Evolutionary conservation across 352 stramenopile genomes (phyloP).

Genomic region (Phytophthora fragariaefolia): DNA sequence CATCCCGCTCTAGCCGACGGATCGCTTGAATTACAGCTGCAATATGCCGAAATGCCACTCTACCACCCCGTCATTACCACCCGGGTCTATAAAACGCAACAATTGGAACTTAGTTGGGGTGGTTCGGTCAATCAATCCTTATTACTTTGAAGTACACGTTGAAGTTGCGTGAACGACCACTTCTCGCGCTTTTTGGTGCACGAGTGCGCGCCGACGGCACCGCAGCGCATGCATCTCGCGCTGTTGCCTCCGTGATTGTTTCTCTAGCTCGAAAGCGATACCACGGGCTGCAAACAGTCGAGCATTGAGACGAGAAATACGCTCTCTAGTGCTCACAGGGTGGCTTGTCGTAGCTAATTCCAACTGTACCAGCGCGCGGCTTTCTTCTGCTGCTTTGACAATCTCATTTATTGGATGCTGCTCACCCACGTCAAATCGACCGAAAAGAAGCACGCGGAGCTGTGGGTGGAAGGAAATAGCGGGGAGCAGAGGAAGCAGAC

Average conservation of each 20-base stretch:
- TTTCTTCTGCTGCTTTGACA: conserved; percentile 23
- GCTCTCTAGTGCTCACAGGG: conserved; percentile 13
- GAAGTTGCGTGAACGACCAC: conserved; percentile 13
- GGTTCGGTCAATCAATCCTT: no score
- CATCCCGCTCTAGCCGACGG: neutral
- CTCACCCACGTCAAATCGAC: conserved; percentile 29
- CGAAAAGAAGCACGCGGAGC: conserved; percentile 40
- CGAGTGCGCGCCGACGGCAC: conserved; percentile 30
- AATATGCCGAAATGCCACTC: neutral
- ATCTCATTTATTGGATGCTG: conserved; percentile 18
- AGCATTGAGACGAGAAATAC: conserved; percentile 27
- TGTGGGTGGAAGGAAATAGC: conserved; percentile 23
- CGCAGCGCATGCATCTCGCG: conserved; percentile 5
- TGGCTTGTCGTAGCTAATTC: conserved; percentile 28
- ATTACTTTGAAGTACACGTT: neutral
- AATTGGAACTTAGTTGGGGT: no score
- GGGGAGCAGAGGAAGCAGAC: conserved; percentile 31
- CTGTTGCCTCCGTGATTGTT: conserved; percentile 6
- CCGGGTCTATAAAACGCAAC: no score
- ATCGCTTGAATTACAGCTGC: neutral
- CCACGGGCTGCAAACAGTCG: conserved; percentile 10
- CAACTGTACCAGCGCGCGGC: conserved; percentile 38
- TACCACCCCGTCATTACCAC: no score
- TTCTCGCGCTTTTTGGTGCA: conserved; percentile 28
- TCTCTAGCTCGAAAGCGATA: conserved; percentile 14